phyloP scores from a whole-genome alignment of 805 yeast genomes.

The Candida awuae region DNA sequence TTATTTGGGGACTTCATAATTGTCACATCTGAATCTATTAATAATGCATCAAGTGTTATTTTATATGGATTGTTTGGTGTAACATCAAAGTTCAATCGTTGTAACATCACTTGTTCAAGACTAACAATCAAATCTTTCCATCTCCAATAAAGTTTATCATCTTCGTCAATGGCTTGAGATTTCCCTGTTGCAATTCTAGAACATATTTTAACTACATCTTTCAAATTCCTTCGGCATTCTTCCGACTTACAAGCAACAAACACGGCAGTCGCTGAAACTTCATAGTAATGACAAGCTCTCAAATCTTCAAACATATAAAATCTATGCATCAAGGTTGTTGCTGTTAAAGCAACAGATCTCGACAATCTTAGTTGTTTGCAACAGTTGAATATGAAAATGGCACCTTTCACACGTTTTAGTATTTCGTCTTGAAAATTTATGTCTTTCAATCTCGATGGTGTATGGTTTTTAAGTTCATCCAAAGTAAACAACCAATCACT shows the following conservation, averaged over 20 bases:
- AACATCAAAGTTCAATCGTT: slow-evolving; percentile 42
- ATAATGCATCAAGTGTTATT: slow-evolving; percentile 19
- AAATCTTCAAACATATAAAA: slow-evolving; percentile 42
- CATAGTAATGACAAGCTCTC: slow-evolving; percentile 38
- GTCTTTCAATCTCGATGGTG: slow-evolving; percentile 30
- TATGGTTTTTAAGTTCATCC: slow-evolving; percentile 18
- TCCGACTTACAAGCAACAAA: slow-evolving; percentile 49
- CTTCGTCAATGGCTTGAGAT: slow-evolving; percentile 35
- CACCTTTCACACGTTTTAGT: slow-evolving; percentile 39
- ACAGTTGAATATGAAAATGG: slow-evolving; percentile 37
- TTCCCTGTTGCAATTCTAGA: slow-evolving; percentile 39
- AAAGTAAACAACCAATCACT: slow-evolving; percentile 24
- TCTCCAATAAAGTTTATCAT: slow-evolving; percentile 40
- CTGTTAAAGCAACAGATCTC: slow-evolving; percentile 39
- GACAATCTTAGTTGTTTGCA: slow-evolving; percentile 39
- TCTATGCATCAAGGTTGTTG: slow-evolving; percentile 41
- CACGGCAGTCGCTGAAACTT: slow-evolving; percentile 42
- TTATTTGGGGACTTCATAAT: slow-evolving; percentile 11
- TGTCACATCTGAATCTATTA: slow-evolving; percentile 14
- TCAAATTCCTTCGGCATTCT: slow-evolving; percentile 40
- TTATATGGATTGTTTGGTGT: slow-evolving; percentile 35
- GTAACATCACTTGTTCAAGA: slow-evolving; percentile 39
- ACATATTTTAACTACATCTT: slow-evolving; percentile 43
- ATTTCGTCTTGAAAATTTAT: slow-evolving; percentile 33
- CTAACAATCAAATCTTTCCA: slow-evolving; percentile 42